Percentiles rank a stretch among this genome's conserved stretches.
Conservation (phyloP, 805 yeast species). For the Monosporozyma yasuniensis region DNA sequence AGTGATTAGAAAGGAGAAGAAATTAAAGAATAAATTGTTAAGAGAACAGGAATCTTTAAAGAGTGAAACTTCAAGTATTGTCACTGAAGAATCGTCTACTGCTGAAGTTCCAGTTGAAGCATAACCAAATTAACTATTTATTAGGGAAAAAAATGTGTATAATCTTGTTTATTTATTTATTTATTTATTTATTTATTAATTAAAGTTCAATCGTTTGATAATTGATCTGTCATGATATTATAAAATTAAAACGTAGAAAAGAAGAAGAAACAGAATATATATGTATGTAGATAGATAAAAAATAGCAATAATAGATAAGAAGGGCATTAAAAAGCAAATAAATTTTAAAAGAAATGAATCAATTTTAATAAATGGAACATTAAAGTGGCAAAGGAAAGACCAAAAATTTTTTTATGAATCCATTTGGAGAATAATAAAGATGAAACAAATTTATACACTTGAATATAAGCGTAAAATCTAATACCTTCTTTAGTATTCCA, state of each 20-base stretch:
- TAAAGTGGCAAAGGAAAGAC: slow-evolving; percentile 18
- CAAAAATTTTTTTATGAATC: slow-evolving; percentile 18
- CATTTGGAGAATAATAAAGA: slow-evolving; percentile 17
- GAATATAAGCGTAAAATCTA: slow-evolving; percentile 17
- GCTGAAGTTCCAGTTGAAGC: slow-evolving; percentile 1
- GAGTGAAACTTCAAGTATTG: not conserved
- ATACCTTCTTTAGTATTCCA: slow-evolving; percentile 17
- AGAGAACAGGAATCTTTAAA: not conserved
- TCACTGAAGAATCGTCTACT: not conserved
- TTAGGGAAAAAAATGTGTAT: not conserved
- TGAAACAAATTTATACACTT: slow-evolving; percentile 15
- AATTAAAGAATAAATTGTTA: slow-evolving; percentile 24
- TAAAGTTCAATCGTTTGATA: not conserved
- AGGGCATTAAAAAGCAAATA: not conserved
- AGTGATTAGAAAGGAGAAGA: slow-evolving; percentile 46
- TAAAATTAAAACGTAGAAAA: not conserved
- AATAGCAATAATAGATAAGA: not conserved
- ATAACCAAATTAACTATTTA: not conserved
- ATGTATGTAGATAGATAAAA: not conserved
- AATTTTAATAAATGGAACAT: slow-evolving; percentile 12
- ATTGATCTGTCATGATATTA: not conserved
- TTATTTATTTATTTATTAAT: not conserved
- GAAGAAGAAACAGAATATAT: not conserved
- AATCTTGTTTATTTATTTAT: not conserved
- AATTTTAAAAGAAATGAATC: slow-evolving; percentile 7